Evolutionary conservation across 2,329 filamentous ascomycete genomes (phyloP).

Genomic region (Amauroascus verrucosus): DNA sequence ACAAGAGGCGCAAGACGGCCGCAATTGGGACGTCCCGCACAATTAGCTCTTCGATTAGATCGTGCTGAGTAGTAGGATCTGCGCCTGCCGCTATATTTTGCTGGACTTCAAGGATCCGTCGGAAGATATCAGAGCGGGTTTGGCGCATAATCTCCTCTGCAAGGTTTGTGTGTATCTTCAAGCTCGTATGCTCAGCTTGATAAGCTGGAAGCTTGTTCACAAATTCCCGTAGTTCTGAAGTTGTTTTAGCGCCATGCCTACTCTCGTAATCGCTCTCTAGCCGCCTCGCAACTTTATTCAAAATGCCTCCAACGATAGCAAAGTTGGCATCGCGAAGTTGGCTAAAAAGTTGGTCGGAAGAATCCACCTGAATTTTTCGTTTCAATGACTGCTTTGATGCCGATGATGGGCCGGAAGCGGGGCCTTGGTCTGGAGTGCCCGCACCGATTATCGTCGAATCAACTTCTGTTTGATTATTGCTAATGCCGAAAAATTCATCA

Average conservation of each 20-base stretch:
- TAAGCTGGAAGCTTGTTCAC: slow-evolving; percentile 88
- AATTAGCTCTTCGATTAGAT: slow-evolving; percentile 89
- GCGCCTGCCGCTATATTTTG: slow-evolving; percentile 87
- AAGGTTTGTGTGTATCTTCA: slow-evolving; percentile 84
- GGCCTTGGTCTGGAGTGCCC: slow-evolving; percentile 45
- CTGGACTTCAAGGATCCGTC: slow-evolving; percentile 79
- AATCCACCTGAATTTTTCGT: slow-evolving; percentile 79
- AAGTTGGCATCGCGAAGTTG: slow-evolving; percentile 89
- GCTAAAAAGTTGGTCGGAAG: slow-evolving; percentile 76
- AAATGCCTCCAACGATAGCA: slow-evolving; percentile 75
- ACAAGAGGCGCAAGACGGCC: slow-evolving; percentile 75
- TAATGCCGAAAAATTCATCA: slow-evolving; percentile 84
- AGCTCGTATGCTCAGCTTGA: slow-evolving; percentile 82
- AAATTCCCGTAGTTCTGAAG: slow-evolving; percentile 85
- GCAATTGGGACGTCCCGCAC: slow-evolving; percentile 69
- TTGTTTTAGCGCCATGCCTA: slow-evolving; percentile 75
- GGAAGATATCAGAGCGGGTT: slow-evolving; percentile 82
- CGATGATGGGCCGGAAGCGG: slow-evolving; percentile 40
- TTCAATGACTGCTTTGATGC: slow-evolving; percentile 56
- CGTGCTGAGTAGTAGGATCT: slow-evolving; percentile 80
- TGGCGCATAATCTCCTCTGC: slow-evolving; percentile 93
- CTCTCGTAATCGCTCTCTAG: slow-evolving; percentile 80
- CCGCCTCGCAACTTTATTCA: slow-evolving; percentile 84
- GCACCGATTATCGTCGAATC: slow-evolving; percentile 80
- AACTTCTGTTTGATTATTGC: slow-evolving; percentile 85